Evolutionary conservation across 805 yeast species (phyloP).

Genomic region (Zygosaccharomyces pseudorouxii): DNA sequence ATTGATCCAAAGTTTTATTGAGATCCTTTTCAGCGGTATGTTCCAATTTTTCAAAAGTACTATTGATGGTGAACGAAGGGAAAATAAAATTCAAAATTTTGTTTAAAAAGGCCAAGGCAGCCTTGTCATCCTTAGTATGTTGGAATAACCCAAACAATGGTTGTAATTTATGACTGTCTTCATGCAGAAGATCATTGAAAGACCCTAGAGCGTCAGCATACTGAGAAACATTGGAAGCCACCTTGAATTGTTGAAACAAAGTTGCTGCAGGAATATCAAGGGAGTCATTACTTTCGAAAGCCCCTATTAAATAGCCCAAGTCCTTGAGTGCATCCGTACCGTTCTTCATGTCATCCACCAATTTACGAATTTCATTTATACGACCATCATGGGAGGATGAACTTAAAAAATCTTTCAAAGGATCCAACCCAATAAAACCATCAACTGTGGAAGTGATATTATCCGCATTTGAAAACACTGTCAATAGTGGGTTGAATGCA

Average conservation of each 20-base stretch:
- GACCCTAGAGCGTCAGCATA: conserved; percentile 26
- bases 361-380: conserved; percentile 14
- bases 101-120: conserved; percentile 21
- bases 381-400: conserved; percentile 15
- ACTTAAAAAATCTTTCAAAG: conserved; percentile 23
- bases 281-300: background rate
- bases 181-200: conserved; percentile 22
- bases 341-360: conserved; percentile 20
- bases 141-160: conserved; percentile 28
- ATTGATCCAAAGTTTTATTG: conserved; percentile 12
- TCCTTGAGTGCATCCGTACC: conserved; percentile 20
- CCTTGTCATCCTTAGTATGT: conserved; percentile 22
- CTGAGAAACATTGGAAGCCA: conserved; percentile 24
- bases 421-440: conserved; percentile 27
- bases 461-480: conserved; percentile 25
- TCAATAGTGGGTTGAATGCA: conserved; percentile 30
- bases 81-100: conserved; percentile 23
- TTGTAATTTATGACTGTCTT: conserved; percentile 21
- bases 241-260: conserved; percentile 22
- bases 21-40: conserved; percentile 11
- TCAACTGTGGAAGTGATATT: conserved; percentile 24
- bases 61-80: conserved; percentile 15
- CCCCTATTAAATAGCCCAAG: conserved; percentile 17
- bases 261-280: conserved; percentile 9
- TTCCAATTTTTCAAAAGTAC: conserved; percentile 18